phyloP scores from a whole-genome alignment of 345 rosid genomes.

The Aegle marmelos region DNA sequence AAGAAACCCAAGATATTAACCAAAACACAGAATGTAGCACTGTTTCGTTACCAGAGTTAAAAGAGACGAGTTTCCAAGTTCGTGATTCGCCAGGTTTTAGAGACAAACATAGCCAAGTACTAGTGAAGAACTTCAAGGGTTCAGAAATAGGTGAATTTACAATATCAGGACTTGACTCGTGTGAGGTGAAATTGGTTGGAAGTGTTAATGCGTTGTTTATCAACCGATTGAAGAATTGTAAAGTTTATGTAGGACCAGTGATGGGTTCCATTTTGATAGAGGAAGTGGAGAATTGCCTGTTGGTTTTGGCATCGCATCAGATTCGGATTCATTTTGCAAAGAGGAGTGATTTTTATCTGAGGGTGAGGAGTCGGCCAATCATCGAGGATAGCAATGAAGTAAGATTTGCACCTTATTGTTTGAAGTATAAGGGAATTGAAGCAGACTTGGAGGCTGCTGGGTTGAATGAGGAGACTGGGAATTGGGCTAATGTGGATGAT shows the following conservation, averaged over 20 bases:
- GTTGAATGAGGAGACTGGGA: slow-evolving; percentile 58
- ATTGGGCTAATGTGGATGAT: slow-evolving; percentile 83
- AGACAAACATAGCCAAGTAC: slow-evolving; percentile 39
- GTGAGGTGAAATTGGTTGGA: slow-evolving; percentile 61
- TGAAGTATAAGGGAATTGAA: slow-evolving; percentile 67
- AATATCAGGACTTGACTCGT: slow-evolving; percentile 60
- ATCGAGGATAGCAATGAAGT: slow-evolving; percentile 68
- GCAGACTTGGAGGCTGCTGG: slow-evolving; percentile 59
- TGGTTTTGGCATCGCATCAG: slow-evolving; percentile 83
- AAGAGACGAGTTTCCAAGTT: slow-evolving; percentile 16
- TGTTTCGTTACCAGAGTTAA: not conserved
- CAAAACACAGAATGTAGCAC: not conserved
- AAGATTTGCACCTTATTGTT: slow-evolving; percentile 75
- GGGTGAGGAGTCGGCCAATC: slow-evolving; percentile 86
- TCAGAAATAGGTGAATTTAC: slow-evolving; percentile 69
- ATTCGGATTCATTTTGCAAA: slow-evolving; percentile 69
- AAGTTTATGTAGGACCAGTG: slow-evolving; percentile 65
- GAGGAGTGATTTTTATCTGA: slow-evolving; percentile 64
- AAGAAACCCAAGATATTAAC: not conserved
- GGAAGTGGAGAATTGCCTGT: slow-evolving; percentile 43
- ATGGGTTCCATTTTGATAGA: slow-evolving; percentile 80
- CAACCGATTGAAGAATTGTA: slow-evolving; percentile 53
- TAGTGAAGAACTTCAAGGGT: slow-evolving; percentile 45
- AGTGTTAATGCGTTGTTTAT: slow-evolving; percentile 53
- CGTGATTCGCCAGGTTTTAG: slow-evolving; percentile 70